Conservation (phyloP, 1,284 basidiomycete species). For the Sphagnurus paluster region DNA sequence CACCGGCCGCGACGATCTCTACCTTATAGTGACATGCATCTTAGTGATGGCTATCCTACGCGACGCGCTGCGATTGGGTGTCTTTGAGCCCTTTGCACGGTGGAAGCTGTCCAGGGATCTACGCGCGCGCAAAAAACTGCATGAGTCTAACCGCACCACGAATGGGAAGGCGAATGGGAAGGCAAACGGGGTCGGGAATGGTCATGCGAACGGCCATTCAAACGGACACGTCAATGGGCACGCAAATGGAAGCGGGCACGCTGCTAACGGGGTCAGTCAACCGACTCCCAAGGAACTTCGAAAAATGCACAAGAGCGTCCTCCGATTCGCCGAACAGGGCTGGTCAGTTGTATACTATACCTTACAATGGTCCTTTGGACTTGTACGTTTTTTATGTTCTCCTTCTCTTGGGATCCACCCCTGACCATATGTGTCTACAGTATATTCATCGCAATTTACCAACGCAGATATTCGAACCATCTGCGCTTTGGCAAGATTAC, state of each 20-base stretch:
- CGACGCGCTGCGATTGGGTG: constrained; percentile 67
- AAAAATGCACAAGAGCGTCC: constrained; percentile 67
- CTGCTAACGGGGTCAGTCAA: constrained; percentile 26
- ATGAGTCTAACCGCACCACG: constrained; percentile 32
- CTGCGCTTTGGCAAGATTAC: constrained; percentile 79
- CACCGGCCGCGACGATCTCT: constrained; percentile 71
- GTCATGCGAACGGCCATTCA: constrained; percentile 30
- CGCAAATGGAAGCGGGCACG: constrained; percentile 25
- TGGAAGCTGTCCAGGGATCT: constrained; percentile 67
- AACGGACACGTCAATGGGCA: constrained; percentile 31
- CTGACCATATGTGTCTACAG: constrained; percentile 46
- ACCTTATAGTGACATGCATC: constrained; percentile 72
- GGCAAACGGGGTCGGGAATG: constrained; percentile 28
- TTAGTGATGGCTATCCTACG: constrained; percentile 78
- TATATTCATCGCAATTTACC: constrained; percentile 79
- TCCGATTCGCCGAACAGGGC: constrained; percentile 93
- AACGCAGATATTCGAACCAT: constrained; percentile 64
- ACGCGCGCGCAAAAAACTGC: constrained; percentile 26
- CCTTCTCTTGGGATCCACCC: constrained; percentile 12
- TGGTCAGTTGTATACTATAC: constrained; percentile 87
- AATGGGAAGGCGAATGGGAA: constrained; percentile 38
- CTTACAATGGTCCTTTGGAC: constrained; percentile 74
- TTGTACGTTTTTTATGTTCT: constrained; percentile 58
- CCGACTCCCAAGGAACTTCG: constrained; percentile 47
- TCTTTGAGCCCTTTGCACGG: constrained; percentile 78